Evolutionary conservation across 2,329 filamentous ascomycete species (phyloP), one percentile per base, ranked within the genome.

Genomic region (Ceratocystis cacaofunesta): DNA sequence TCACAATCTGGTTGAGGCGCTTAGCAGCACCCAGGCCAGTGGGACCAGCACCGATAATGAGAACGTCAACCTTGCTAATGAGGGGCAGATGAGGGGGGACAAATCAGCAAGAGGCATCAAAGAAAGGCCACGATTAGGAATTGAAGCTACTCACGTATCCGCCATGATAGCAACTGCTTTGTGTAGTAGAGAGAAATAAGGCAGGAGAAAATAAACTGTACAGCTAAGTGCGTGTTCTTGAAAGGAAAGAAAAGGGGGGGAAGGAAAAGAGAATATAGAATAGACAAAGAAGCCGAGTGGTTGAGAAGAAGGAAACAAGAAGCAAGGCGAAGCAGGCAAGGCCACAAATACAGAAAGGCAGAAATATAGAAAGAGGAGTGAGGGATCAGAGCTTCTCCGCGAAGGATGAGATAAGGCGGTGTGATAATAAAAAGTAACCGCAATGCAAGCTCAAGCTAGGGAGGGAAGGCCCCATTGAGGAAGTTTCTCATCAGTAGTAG

Each of bases 21-120:
- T 99, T 99, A 72, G 94, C 94, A 75, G 94, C 94, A 82, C 94
- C 94, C 72, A 97, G 85, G 78, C 94, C 94, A 74, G 94, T 97
- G 72, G 94, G 94, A 75, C 94, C 94, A 78, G 92, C 92, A 75
- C 94, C 94, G 80, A 97, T 96, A 77, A 99, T 86, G 75, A 99
- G 90, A 71, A 99, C 88, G 79, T 99, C 66, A 58, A 67, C 66
- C 30, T 64, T 57, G 22, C 57, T 65, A n/a, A 15, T 19, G 41
- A 17, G 36, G 60, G 36, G 36, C 10, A 61, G 17, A 30, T 22
- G 28, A 32, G n/a, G 48, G 30, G n/a, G 28, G 28, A 25, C 10
- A 48, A 58, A 58, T 63, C 43, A 62, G 52, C 19, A 62, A 43
- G 22, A 8, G 52, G 50, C 28, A 7, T 25, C n/a, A 30, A 44